Evolutionary conservation across 1,284 basidiomycete genomes (phyloP).

Genomic region (Fistulinella staudtii): DNA sequence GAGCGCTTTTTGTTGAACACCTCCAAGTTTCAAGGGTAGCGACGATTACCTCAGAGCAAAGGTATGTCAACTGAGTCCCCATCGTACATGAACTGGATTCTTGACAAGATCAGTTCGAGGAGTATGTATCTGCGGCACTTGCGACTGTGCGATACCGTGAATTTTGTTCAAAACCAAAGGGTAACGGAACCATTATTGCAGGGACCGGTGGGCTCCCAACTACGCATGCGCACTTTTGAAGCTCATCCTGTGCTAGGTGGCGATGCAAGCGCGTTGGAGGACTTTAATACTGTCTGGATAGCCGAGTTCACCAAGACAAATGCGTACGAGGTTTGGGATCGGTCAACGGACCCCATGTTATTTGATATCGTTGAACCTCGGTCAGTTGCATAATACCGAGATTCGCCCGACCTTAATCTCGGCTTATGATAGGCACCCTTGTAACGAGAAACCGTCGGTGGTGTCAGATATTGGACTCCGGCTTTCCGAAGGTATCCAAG

Average conservation of each 20-base stretch:
- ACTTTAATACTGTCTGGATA: constrained; percentile 85
- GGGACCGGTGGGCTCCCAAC: constrained; percentile 47
- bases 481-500: constrained; percentile 85
- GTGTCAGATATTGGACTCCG: constrained; percentile 87
- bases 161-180: constrained; percentile 67
- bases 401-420: constrained; percentile 7
- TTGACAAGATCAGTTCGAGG: constrained; percentile 59
- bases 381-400: constrained; percentile 39
- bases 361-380: constrained; percentile 92
- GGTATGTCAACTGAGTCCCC: constrained; percentile 41
- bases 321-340: constrained; percentile 85
- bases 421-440: constrained; percentile 64
- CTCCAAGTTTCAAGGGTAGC: constrained; percentile 76
- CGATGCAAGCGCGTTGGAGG: constrained; percentile 51
- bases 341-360: constrained; percentile 80
- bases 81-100: neutral
- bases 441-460: constrained; percentile 82
- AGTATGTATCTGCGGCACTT: constrained; percentile 78
- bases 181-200: constrained; percentile 58
- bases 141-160: constrained; percentile 85
- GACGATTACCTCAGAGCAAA: constrained; percentile 89
- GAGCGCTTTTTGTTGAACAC: constrained; percentile 2
- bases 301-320: constrained; percentile 79
- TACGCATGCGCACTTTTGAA: neutral
- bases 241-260: constrained; percentile 28